Evolutionary conservation across 1,139 yeast species (phyloP), one percentile per base, ranked within the genome.

Genomic region (Geotrichum klebahnii): DNA sequence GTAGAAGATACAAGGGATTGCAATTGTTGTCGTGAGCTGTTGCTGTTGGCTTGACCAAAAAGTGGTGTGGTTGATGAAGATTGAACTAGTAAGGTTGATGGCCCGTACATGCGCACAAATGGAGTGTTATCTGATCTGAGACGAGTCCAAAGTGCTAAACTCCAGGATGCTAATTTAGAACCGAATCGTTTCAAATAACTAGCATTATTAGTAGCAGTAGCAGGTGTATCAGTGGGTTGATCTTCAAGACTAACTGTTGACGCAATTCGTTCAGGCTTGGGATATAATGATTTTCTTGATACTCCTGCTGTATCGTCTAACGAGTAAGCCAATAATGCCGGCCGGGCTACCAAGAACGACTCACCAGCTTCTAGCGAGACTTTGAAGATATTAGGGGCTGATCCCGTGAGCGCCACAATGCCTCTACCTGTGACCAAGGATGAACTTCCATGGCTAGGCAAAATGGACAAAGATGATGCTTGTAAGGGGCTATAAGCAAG

Each of bases 361-460:
- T 70, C 74, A 32, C 64, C 66, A 10, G 57, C 60, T 17, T 55
- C 60, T 37, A 70, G 58, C 5, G 58, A 50, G 22, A 69, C 51
- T 53, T 65, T 64, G 50, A 61, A 68, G 10, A 69, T 55, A 37
- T 66, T 63, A 6, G 72, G 68, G 19, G 59, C 53, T 5, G 62
- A 51, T 9, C 64, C 61, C 5, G 66, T 57, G 40, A 70, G 52
- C 12, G 71, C 72, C 12, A 67, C 58, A 16, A 60, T 56, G 8
- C 74, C 74, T 16, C 74, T 60, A 26, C 74, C 74, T 3, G 68
- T 55, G 12, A 69, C 54, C 16, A 62, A 49, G 0, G 67, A 5
- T 10, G 29, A 58, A 52, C 65, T 67, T n/a, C 59, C 51, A 44
- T 60, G 57, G 16, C 34, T 36, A 1, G 67, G 65, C 17, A 58